phyloP scores from a whole-genome alignment of 495 filamentous ascomycete species.

The Penicillium crystallinum region DNA sequence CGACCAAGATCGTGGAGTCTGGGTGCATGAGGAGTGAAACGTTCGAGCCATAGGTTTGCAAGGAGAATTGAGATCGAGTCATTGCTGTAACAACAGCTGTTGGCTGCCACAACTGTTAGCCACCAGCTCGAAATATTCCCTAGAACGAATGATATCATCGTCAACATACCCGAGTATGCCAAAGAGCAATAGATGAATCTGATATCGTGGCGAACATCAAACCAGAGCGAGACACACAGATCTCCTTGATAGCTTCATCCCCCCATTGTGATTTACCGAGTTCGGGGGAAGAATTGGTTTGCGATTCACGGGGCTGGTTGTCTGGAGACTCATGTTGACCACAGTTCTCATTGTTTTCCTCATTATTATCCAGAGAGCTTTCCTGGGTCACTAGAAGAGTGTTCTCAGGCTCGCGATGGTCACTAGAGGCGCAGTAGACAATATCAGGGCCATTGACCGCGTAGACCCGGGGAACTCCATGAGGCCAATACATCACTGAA shows the following conservation, averaged over 20 bases:
- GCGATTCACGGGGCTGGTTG: conserved; percentile 10
- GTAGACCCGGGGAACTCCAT: conserved; percentile 86
- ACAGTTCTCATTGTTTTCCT: background rate
- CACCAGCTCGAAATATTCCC: background rate
- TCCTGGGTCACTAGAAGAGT: background rate
- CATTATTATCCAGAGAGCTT: conserved; percentile 5
- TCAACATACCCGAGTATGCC: conserved; percentile 82
- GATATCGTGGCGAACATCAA: conserved; percentile 89
- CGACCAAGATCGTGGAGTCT: conserved; percentile 83
- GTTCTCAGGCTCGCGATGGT: conserved; percentile 18
- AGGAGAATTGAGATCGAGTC: conserved; percentile 69
- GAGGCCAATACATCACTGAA: conserved; percentile 92
- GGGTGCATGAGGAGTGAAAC: conserved; percentile 80
- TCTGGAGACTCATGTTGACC: conserved; percentile 3
- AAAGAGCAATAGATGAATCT: conserved; percentile 72
- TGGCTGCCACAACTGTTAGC: conserved; percentile 55
- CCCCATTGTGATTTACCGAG: conserved; percentile 34
- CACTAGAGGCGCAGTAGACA: conserved; percentile 34
- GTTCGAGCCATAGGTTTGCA: conserved; percentile 81
- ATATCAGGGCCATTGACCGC: conserved; percentile 59
- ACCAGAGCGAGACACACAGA: conserved; percentile 75
- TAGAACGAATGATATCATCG: conserved; percentile 3
- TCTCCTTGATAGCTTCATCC: conserved; percentile 61
- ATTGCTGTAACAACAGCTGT: conserved; percentile 83
- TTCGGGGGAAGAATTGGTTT: conserved; percentile 5